These are phyloP conservation scores for Amborella trichopoda DNA, from an alignment of 164 flowering plant species.

Conservation along the genomic window DNA sequence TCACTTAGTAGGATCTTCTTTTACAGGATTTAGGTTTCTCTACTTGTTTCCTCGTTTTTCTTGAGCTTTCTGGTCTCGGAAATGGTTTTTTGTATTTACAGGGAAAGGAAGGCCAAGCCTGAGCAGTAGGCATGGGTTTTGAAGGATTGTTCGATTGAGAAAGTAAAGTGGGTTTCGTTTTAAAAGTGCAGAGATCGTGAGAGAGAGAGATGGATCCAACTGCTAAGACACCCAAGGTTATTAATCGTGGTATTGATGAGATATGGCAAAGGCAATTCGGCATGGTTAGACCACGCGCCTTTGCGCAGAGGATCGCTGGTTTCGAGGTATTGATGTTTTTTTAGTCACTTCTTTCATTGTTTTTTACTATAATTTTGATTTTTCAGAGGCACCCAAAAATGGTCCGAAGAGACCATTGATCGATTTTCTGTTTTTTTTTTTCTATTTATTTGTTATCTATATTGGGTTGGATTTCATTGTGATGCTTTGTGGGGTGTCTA, in stretches of 20 bases:
- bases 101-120: no score
- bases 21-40: no score
- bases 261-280: conserved; percentile 65
- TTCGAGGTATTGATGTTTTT: conserved; percentile 40
- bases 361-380: background rate
- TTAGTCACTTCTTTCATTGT: background rate
- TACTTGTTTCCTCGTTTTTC: no score
- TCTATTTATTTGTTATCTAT: background rate
- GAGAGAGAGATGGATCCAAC: conserved; percentile 6
- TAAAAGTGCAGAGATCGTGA: no score
- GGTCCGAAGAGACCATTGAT: background rate
- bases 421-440: background rate
- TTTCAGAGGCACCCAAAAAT: background rate
- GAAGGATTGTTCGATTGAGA: no score
- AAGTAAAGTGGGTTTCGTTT: no score
- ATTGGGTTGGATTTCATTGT: background rate
- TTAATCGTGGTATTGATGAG: conserved; percentile 16
- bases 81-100: no score
- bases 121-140: no score
- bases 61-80: no score
- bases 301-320: conserved; percentile 47
- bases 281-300: conserved; percentile 37
- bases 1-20: no score
- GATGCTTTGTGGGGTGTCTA: background rate
- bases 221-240: conserved; percentile 22